These are phyloP conservation scores for Scheffersomyces titani DNA, from an alignment of 1,139 yeast species.

Conservation along the genomic window DNA sequence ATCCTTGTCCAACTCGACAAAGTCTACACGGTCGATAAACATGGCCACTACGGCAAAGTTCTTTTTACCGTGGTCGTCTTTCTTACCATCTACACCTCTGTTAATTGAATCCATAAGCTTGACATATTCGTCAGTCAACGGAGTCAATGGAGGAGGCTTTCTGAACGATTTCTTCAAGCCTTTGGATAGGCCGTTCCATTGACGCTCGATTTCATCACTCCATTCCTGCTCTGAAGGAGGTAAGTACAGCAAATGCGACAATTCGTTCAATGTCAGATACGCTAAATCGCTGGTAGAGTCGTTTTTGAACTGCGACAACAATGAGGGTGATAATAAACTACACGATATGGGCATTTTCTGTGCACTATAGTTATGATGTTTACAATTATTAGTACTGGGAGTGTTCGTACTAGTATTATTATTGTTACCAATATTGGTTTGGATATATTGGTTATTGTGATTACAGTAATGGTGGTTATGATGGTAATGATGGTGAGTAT, in stretches of 20 bases:
- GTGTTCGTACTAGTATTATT: too few relatives aligned
- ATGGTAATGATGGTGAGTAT: neutral
- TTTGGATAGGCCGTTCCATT: conserved; percentile 64
- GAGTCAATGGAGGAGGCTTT: conserved; percentile 69
- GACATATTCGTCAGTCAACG: conserved; percentile 56
- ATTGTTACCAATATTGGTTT: too few relatives aligned
- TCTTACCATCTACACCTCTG: conserved; percentile 83
- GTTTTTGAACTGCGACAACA: conserved; percentile 10
- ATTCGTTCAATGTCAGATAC: conserved; percentile 30
- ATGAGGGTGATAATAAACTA: conserved; percentile 30
- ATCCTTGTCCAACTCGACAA: conserved; percentile 59
- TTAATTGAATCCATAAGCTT: conserved; percentile 67
- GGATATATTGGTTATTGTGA: neutral
- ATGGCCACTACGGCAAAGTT: conserved; percentile 71
- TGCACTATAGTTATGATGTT: conserved; percentile 1
- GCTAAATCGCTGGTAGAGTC: conserved; percentile 22
- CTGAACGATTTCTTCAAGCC: conserved; percentile 63
- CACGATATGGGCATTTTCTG: conserved; percentile 14
- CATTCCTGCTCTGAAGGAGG: conserved; percentile 68
- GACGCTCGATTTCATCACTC: conserved; percentile 59
- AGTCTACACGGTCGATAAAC: conserved; percentile 74
- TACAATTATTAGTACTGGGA: neutral
- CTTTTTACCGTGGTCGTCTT: conserved; percentile 65
- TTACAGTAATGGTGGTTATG: neutral
- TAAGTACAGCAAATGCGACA: conserved; percentile 24